These are phyloP conservation scores for Hydnomerulius pinastri DNA, from an alignment of 768 basidiomycete species.

Conservation along the genomic window DNA sequence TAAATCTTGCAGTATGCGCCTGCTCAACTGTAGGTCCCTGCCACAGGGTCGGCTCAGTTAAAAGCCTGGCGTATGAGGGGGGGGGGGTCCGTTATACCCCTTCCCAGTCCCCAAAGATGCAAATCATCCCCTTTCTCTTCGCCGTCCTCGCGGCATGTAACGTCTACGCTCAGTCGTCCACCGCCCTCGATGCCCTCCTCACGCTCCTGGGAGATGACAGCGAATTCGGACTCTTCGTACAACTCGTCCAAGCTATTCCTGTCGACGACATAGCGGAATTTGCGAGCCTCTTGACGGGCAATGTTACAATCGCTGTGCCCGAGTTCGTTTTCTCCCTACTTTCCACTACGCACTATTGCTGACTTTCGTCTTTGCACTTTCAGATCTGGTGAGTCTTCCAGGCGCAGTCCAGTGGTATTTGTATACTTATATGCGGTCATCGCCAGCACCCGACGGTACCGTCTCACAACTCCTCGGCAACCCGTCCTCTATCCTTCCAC, in stretches of 20 bases:
- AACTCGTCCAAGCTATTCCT: background rate
- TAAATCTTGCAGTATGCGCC: too few species aligned
- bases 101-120: background rate
- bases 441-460: constrained; percentile 1
- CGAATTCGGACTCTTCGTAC: background rate
- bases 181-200: background rate
- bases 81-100: too few species aligned
- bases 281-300: background rate
- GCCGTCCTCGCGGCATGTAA: background rate
- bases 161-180: background rate
- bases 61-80: background rate
- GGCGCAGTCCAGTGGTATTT: background rate
- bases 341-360: background rate
- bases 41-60: too few species aligned
- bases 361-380: background rate
- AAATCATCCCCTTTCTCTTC: background rate
- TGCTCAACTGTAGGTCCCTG: background rate
- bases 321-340: background rate
- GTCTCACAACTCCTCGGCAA: background rate
- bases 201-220: background rate
- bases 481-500: background rate
- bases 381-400: background rate
- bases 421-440: background rate
- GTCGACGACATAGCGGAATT: background rate
- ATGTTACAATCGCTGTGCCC: background rate